These are phyloP conservation scores for Didymella lethalis DNA, from an alignment of 2,329 filamentous ascomycete species.

Conservation along the genomic window DNA sequence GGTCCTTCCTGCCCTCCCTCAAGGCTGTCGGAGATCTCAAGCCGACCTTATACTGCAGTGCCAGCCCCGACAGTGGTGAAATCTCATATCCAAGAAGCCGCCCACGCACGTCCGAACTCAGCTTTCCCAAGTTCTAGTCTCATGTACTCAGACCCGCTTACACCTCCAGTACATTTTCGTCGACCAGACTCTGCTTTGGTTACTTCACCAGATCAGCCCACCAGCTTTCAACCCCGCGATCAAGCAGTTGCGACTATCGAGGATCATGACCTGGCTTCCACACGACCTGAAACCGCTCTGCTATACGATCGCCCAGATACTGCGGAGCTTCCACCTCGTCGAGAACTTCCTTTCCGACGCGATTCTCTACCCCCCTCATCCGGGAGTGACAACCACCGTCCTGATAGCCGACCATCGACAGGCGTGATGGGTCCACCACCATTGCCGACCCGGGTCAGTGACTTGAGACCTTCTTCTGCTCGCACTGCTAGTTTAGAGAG, in stretches of 20 bases:
- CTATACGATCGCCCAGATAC: slow-evolving; percentile 29
- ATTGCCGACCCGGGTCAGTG: slow-evolving; percentile 35
- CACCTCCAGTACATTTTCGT: slow-evolving; percentile 39
- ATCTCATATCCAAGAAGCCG: slow-evolving; percentile 23
- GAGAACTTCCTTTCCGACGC: slow-evolving; percentile 53
- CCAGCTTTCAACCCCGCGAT: slow-evolving; percentile 11
- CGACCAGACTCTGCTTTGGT: slow-evolving; percentile 33
- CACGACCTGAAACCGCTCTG: slow-evolving; percentile 31
- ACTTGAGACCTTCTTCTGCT: slow-evolving; percentile 32
- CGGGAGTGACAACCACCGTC: slow-evolving; percentile 32
- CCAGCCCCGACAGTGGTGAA: slow-evolving; percentile 19
- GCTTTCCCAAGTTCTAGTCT: slow-evolving; percentile 21
- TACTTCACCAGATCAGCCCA: slow-evolving; percentile 3
- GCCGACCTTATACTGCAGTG: slow-evolving; percentile 35
- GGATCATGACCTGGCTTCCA: slow-evolving; percentile 7
- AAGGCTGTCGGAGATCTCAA: slow-evolving; percentile 36
- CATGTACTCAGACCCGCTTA: slow-evolving; percentile 24
- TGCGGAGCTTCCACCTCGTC: slow-evolving; percentile 45
- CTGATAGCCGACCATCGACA: slow-evolving; percentile 36
- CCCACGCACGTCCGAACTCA: slow-evolving; percentile 28
- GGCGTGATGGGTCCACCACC: slow-evolving; percentile 45
- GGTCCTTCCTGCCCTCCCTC: slow-evolving; percentile 41
- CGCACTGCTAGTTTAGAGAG: slow-evolving; percentile 24
- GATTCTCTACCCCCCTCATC: slow-evolving; percentile 40
- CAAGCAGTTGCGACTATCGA: slow-evolving; percentile 14